Evolutionary conservation across 345 rosid genomes (phyloP).

Genomic region (Aurinia saxatilis): DNA sequence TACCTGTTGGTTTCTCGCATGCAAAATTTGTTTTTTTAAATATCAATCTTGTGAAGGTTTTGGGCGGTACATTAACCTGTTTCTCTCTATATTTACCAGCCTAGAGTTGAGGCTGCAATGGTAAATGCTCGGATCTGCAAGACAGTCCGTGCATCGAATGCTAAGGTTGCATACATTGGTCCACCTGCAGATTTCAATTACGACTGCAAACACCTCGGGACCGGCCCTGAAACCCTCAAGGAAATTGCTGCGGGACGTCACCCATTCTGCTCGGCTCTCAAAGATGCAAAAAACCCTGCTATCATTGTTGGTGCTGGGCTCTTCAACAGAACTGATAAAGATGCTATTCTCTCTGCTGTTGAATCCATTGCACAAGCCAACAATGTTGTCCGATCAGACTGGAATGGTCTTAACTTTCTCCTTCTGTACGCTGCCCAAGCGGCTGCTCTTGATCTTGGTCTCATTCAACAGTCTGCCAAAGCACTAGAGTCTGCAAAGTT

Average conservation of each 20-base stretch:
- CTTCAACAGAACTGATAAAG: conserved; percentile 73
- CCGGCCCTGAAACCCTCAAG: conserved; percentile 68
- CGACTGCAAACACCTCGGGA: conserved; percentile 80
- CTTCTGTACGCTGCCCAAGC: conserved; percentile 96
- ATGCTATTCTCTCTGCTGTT: conserved; percentile 65
- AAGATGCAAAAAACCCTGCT: conserved; percentile 82
- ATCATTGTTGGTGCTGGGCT: conserved; percentile 85
- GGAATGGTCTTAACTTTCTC: conserved; percentile 91
- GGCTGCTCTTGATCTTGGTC: conserved; percentile 97
- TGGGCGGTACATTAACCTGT: neutral
- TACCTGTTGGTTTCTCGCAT: neutral
- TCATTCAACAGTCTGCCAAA: conserved; percentile 62
- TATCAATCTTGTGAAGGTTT: neutral
- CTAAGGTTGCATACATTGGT: conserved; percentile 90
- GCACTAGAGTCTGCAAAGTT: conserved; percentile 75
- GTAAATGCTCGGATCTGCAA: conserved; percentile 92
- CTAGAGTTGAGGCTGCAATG: conserved; percentile 96
- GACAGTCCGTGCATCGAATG: conserved; percentile 74
- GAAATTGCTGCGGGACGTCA: conserved; percentile 82
- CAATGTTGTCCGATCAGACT: conserved; percentile 73
- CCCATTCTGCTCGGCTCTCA: conserved; percentile 55
- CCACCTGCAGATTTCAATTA: conserved; percentile 74
- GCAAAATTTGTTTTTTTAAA: neutral
- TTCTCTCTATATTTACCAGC: conserved; percentile 46
- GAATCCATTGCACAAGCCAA: conserved; percentile 67